phyloP scores from a whole-genome alignment of 2,329 filamentous ascomycete genomes.

The Penicillium sp. region DNA sequence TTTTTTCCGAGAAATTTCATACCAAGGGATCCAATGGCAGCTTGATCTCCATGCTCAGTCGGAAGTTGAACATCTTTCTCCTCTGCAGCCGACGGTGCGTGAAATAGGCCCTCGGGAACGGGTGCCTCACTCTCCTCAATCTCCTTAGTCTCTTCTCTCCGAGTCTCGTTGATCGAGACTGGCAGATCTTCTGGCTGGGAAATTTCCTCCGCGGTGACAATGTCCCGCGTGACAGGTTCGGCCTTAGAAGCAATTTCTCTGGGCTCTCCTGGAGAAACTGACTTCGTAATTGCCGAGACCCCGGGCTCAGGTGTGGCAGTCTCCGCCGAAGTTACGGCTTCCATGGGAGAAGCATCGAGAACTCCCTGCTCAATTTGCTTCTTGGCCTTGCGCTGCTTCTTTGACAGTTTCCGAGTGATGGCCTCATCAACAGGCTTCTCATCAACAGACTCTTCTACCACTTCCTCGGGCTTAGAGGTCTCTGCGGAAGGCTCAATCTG shows the following conservation, averaged over 20 bases:
- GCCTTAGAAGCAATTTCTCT: background rate
- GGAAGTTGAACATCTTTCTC: background rate
- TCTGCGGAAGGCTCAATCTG: background rate
- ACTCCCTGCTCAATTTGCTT: constrained; percentile 24
- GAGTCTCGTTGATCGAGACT: background rate
- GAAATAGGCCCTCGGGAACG: constrained; percentile 1
- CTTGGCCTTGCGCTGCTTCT: constrained; percentile 41
- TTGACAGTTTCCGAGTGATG: constrained; percentile 31
- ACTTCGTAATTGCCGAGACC: background rate
- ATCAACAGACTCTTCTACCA: constrained; percentile 13
- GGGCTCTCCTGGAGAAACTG: background rate
- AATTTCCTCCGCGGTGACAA: background rate
- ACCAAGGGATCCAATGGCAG: background rate
- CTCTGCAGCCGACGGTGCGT: background rate
- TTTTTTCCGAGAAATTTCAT: background rate
- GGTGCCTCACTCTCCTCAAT: background rate
- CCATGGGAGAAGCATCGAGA: constrained; percentile 1
- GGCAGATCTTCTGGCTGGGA: background rate
- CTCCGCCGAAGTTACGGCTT: constrained; percentile 1
- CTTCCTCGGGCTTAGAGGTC: constrained; percentile 1
- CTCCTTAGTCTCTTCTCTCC: constrained; percentile 2
- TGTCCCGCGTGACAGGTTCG: background rate
- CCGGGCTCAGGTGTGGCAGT: background rate
- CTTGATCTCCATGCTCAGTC: background rate
- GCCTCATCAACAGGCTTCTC: background rate